phyloP scores from a whole-genome alignment of 164 flowering plant species.

The Taxillus chinensis region DNA sequence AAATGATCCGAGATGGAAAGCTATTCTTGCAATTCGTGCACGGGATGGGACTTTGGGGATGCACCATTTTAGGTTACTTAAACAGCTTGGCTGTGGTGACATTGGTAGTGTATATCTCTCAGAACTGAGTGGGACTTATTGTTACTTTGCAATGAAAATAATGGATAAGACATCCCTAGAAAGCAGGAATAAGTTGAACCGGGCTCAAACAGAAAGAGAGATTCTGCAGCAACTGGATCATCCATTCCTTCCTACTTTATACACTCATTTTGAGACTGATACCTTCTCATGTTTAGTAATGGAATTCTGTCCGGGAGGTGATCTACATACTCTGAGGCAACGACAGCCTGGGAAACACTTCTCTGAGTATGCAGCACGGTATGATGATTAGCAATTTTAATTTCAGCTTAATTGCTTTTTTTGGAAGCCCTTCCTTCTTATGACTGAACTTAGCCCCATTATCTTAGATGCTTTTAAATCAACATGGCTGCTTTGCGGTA shows the following conservation, averaged over 20 bases:
- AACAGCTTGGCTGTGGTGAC: constrained; percentile 67
- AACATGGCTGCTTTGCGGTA: no score
- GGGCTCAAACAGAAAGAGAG: constrained; percentile 77
- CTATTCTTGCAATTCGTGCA: constrained; percentile 75
- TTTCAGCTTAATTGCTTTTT: no score
- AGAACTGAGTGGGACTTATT: constrained; percentile 61
- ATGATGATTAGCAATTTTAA: constrained; percentile 3
- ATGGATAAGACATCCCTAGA: constrained; percentile 80
- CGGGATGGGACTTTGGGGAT: constrained; percentile 85
- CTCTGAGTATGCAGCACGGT: constrained; percentile 82
- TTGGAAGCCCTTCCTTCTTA: no score
- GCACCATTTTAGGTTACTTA: constrained; percentile 76
- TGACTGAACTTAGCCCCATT: no score
- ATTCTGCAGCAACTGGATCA: constrained; percentile 67
- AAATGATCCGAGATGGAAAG: constrained; percentile 96
- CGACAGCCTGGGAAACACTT: constrained; percentile 72
- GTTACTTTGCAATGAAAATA: constrained; percentile 71
- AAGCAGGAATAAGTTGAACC: constrained; percentile 54
- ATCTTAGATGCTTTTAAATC: no score
- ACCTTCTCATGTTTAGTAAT: constrained; percentile 70
- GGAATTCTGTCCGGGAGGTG: constrained; percentile 82
- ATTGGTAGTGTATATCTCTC: constrained; percentile 78
- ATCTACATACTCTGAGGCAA: constrained; percentile 65
- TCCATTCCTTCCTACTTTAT: constrained; percentile 67
- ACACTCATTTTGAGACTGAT: constrained; percentile 72